phyloP scores from a whole-genome alignment of 2,329 filamentous ascomycete species.

The Diplodia scrobiculata region DNA sequence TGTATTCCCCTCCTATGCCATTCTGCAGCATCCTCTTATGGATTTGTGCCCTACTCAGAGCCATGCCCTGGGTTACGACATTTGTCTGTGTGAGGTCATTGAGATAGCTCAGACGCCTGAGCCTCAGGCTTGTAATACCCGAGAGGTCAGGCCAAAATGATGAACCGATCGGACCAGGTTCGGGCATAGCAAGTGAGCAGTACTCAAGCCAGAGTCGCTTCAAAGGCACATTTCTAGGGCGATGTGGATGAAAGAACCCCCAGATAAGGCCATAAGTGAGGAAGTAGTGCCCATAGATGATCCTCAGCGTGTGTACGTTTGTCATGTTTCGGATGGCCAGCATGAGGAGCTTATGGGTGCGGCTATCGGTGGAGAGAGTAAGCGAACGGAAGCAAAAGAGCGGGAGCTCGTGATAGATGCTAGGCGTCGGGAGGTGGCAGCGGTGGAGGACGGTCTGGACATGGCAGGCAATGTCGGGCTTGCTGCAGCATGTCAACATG shows the following conservation, averaged over 20 bases:
- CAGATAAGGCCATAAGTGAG: conserved; percentile 46
- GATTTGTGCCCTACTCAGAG: not conserved
- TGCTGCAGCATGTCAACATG: conserved; percentile 36
- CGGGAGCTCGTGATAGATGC: conserved; percentile 50
- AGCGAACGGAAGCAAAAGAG: conserved; percentile 44
- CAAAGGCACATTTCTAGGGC: conserved; percentile 39
- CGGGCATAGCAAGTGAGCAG: conserved; percentile 40
- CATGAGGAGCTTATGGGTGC: conserved; percentile 45
- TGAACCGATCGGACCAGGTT: conserved; percentile 31
- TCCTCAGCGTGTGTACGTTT: conserved; percentile 49
- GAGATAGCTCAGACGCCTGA: conserved; percentile 17
- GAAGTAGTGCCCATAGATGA: conserved; percentile 50
- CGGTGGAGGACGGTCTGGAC: conserved; percentile 51
- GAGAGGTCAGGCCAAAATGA: conserved; percentile 34
- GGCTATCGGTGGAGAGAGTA: conserved; percentile 46
- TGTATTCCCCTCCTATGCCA: conserved; percentile 39
- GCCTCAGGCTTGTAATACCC: conserved; percentile 47
- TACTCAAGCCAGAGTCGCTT: conserved; percentile 52
- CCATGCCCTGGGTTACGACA: conserved; percentile 9
- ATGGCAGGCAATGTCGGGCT: conserved; percentile 46
- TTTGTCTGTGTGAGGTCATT: conserved; percentile 10
- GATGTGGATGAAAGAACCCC: conserved; percentile 44
- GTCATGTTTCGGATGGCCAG: conserved; percentile 47
- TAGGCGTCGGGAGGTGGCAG: conserved; percentile 51
- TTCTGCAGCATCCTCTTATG: conserved; percentile 35